Conservation (phyloP, 352 stramenopile species). For the Phytophthora melonis region DNA sequence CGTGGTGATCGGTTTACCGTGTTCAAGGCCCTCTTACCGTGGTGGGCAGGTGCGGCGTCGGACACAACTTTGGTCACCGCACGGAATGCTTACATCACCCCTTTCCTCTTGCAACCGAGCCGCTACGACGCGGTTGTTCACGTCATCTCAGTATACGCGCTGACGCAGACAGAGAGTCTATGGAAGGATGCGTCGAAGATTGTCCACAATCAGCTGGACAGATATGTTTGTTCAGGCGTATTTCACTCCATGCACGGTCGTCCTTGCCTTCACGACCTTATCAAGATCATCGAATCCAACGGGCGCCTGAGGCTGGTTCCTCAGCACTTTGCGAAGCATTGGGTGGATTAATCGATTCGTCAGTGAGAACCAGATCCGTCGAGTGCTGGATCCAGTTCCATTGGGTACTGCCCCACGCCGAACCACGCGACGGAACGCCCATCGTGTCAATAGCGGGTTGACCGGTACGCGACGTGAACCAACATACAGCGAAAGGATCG, state of each 20-base stretch:
- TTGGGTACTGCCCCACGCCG: background rate
- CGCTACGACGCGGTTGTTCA: constrained; percentile 3
- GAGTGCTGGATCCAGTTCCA: background rate
- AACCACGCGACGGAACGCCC: background rate
- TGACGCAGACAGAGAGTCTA: background rate
- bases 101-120: background rate
- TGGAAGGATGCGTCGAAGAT: background rate
- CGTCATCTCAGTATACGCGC: background rate
- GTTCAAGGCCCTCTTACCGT: background rate
- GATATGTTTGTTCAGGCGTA: constrained; percentile 1
- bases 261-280: constrained; percentile 13
- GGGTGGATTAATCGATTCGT: constrained; percentile 4
- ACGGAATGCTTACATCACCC: background rate
- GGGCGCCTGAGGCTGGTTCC: background rate
- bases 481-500: background rate
- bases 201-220: background rate
- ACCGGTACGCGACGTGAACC: constrained; percentile 1
- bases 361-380: background rate
- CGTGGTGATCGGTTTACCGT: background rate
- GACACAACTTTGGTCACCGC: background rate
- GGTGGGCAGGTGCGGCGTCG: background rate
- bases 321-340: constrained; percentile 5
- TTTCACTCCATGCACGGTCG: constrained; percentile 7
- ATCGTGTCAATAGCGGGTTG: background rate
- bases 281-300: constrained; percentile 5